phyloP scores from a whole-genome alignment of 768 basidiomycete species.

The Galerina marginata region DNA sequence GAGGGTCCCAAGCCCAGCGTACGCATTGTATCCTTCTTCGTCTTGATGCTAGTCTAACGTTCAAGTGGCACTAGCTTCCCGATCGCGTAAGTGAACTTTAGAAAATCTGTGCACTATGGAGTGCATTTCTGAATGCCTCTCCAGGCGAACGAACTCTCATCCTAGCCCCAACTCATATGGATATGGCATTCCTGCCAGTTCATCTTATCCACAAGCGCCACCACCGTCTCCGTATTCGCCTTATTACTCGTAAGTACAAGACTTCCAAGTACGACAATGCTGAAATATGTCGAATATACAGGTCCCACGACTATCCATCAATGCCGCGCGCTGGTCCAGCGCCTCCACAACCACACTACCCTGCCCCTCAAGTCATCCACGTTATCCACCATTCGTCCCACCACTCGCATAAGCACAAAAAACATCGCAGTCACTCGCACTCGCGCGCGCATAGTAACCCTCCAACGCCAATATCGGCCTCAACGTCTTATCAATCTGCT shows the following conservation, averaged over 20 bases:
- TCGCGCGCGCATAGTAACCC: constrained; percentile 17
- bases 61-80: constrained; percentile 29
- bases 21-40: constrained; percentile 12
- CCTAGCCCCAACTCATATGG: constrained; percentile 5
- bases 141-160: neutral
- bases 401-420: constrained; percentile 28
- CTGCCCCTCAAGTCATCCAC: constrained; percentile 22
- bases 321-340: constrained; percentile 17
- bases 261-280: too few relatives aligned
- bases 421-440: constrained; percentile 26
- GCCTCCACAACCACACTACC: neutral
- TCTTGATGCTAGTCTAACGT: neutral
- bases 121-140: neutral
- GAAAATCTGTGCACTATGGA: too few relatives aligned
- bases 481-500: constrained; percentile 11
- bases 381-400: constrained; percentile 28
- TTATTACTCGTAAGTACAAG: constrained; percentile 4
- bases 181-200: constrained; percentile 15
- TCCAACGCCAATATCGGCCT: constrained; percentile 7
- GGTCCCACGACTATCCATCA: constrained; percentile 7
- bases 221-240: neutral
- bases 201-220: constrained; percentile 19
- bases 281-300: neutral
- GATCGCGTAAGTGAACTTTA: constrained; percentile 29
- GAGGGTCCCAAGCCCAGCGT: constrained; percentile 35